Base-by-base conservation (phyloP, 1,139 yeast genomes). In the Geotrichum carabidarum region DNA sequence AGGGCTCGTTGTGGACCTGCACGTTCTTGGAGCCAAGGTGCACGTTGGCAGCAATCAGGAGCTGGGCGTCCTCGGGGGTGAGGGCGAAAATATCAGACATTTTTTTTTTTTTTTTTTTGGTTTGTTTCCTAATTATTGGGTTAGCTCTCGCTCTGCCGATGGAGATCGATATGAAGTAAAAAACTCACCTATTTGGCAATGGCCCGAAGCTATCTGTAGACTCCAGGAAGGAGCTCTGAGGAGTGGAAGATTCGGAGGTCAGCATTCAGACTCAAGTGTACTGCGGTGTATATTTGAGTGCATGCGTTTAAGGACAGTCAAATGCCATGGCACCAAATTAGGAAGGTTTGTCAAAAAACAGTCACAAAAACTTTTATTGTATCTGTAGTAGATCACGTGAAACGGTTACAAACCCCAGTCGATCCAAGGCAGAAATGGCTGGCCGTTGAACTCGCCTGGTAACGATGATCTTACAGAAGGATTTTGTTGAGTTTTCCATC, bases 11-110 rank as follows among this genome's bases (percentile, higher is more conserved):
- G 91, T 91, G 98, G 74, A 90, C 95, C 82, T 93, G 97, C 77
- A 93, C 95, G 89, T 94, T 94, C 90, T 93, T 93, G 76, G 98
- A 85, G 78, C 99, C 99, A 78, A 93, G 86, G 85, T 94, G 99
- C 73, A 86, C 93, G 89, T 93, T 93, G 78, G 99, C 99, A 77
- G 99, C 98, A 81, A 94, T 86, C 81, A 94, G 86, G 78, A 93
- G 89, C 85, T 93, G 94, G 82, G 96, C 96, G 82, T 93, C 99
- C 82, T 91, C 97, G 79, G 94, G 93, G 78, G 97, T 71, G 60
- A 71, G 71, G 75, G 80, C 93, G 80, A 87, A 87, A 76, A 91
- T 83, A 79, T 64, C 68, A 42, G 44, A 42, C 75, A 94, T 85
- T 94, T 86, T 86, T 57, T 51, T 56, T 47, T 56, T 47, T 45